These are phyloP conservation scores for Pichia gijzeniarum DNA, from an alignment of 805 yeast genomes.

Conservation along the genomic window DNA sequence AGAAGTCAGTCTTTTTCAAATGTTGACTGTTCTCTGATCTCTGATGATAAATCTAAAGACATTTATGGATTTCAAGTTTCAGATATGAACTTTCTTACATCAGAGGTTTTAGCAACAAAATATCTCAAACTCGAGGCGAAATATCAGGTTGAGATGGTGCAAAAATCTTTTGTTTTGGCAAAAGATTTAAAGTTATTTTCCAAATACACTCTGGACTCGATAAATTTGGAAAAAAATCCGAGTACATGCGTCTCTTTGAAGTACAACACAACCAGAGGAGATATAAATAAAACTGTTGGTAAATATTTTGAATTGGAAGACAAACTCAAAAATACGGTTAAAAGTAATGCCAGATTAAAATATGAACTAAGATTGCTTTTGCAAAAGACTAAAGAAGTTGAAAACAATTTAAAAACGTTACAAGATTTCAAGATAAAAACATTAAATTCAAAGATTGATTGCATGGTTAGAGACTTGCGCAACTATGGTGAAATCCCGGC, in stretches of 20 bases:
- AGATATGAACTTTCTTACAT: slow-evolving; percentile 13
- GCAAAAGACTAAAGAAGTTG: slow-evolving; percentile 61
- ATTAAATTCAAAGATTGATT: slow-evolving; percentile 17
- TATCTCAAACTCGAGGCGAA: slow-evolving; percentile 11
- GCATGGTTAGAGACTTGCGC: background rate
- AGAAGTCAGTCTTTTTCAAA: slow-evolving; percentile 33
- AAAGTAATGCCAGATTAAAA: slow-evolving; percentile 52
- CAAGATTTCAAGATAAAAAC: slow-evolving; percentile 32
- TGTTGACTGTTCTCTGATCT: slow-evolving; percentile 16
- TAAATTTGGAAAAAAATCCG: background rate
- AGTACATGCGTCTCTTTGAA: slow-evolving; percentile 4
- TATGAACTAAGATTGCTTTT: slow-evolving; percentile 58
- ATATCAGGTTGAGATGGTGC: slow-evolving; percentile 13
- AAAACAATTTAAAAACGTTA: slow-evolving; percentile 40
- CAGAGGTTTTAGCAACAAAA: slow-evolving; percentile 14
- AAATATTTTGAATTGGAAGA: slow-evolving; percentile 26
- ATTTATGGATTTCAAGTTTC: slow-evolving; percentile 16
- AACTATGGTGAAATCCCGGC: background rate
- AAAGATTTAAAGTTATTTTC: background rate
- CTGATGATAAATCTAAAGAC: slow-evolving; percentile 5
- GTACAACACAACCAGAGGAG: slow-evolving; percentile 4
- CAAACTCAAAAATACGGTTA: slow-evolving; percentile 44
- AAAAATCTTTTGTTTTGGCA: slow-evolving; percentile 2
- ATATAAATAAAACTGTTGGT: slow-evolving; percentile 15
- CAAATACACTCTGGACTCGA: background rate